Evolutionary conservation across 495 filamentous ascomycete species (phyloP), one percentile per base, ranked within the genome.

Genomic region (Aspergillus leporis): DNA sequence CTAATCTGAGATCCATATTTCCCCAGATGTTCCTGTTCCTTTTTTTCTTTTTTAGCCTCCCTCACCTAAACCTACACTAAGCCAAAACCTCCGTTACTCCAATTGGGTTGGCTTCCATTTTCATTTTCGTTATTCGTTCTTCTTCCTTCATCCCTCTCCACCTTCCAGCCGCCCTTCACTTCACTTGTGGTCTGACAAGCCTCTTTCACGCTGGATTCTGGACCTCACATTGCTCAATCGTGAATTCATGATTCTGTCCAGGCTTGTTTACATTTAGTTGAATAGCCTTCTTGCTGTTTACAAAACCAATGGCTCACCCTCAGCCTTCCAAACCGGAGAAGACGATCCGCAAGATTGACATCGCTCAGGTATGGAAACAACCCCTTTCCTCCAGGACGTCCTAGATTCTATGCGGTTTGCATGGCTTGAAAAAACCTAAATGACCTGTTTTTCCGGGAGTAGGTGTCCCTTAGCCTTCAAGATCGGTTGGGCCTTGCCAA

Each of bases 401-500:
- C 51, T 47, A 32, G 18, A 55, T 43, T 25, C 21, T 38, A 34
- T 18, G 25, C 2, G 8, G 22, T 23, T 10, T 10, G 28, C 18
- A 25, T 49, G 30, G 21, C 19, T 25, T 25, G n/a, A 21, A 21
- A 61, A 38, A 47, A 22, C 49, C 57, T 61, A 54, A 62, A 41
- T 31, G 21, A 23, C n/a, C 0, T 12, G 9, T 25, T 53, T 51
- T 12, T 30, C 14, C 28, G 10, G 10, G 5, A 23, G 41, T 61
- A 98, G 94, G 94, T 98, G 74, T 94, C 92, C 55, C 80, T 93
- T 73, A 88, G 86, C 66, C 79, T 99, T 34, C 91, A 96, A 73
- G 90, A 95, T 77, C 91, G 93, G 46, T 82, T 99, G 34, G 93
- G 95, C 63, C 83, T 98, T 52, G 94, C 94, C 70, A 93, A 90